Evolutionary conservation across 768 basidiomycete genomes (phyloP).

Genomic region (Termitomyces sp.): DNA sequence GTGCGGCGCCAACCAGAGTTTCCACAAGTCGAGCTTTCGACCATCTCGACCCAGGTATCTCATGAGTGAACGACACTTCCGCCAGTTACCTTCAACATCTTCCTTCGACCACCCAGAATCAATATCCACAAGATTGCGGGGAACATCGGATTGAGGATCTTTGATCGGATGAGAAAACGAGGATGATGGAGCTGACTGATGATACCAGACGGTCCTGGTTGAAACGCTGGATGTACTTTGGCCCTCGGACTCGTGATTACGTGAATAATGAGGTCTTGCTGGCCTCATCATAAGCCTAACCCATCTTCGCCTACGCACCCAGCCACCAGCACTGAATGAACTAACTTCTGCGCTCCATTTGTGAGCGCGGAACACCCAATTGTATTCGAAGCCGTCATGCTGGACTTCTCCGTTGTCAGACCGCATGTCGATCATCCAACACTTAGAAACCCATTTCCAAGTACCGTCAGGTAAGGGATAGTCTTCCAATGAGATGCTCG

Average conservation of each 20-base stretch:
- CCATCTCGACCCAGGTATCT: conserved; percentile 57
- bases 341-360: conserved; percentile 66
- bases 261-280: conserved; percentile 19
- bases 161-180: conserved; percentile 22
- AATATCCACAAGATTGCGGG: conserved; percentile 7
- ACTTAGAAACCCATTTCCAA: conserved; percentile 76
- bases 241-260: conserved; percentile 11
- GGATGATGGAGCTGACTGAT: conserved; percentile 27
- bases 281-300: conserved; percentile 79
- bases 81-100: conserved; percentile 51
- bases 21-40: conserved; percentile 72
- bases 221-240: conserved; percentile 1
- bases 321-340: conserved; percentile 55
- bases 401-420: conserved; percentile 69
- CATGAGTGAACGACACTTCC: conserved; percentile 47
- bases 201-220: conserved; percentile 4
- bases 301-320: conserved; percentile 80
- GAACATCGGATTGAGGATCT: conserved; percentile 7
- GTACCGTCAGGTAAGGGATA: conserved; percentile 76
- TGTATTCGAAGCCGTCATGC: conserved; percentile 84
- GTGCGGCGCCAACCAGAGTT: conserved; percentile 45
- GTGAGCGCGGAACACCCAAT: conserved; percentile 64
- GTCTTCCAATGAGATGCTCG: conserved; percentile 49
- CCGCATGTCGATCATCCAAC: conserved; percentile 90
- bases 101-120: conserved; percentile 52